Evolutionary conservation across 306 rosid genomes (phyloP), one percentile per base, ranked within the genome.

Genomic region (Canavalia gladiata): DNA sequence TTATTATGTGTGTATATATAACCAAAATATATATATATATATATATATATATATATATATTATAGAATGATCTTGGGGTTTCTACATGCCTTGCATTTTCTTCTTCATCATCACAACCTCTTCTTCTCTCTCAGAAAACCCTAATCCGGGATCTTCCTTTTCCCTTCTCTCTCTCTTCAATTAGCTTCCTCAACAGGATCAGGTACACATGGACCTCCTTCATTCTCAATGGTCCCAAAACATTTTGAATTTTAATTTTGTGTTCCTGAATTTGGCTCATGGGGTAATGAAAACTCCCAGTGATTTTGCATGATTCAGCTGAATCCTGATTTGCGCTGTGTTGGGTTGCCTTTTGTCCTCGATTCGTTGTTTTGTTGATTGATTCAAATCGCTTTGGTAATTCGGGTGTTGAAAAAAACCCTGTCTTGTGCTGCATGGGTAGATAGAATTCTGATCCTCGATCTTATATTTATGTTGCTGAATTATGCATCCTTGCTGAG

Each of bases 81-180:
- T 73, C 73, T 18, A 77, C 77, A 78, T 41, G 72, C 80, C 87
- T 86, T 87, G 79, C 75, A 83, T 80, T 89, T 80, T 86, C 88
- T 79, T 85, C 83, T 54, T 76, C 79, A 18, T 31, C 82, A 39
- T 58, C 42, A 82, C 83, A 46, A 71, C 52, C 69, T 74, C 74
- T 80, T 11, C 68, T 75, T 49, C 81, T 79, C 84, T 84, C 82
- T 60, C 83, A 58, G 63, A 75, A 92, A 93, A 91, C 96, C 97
- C 97, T 93, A 93, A 87, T 85, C 78, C 69, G 58, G 80, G 78
- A 86, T 86, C 83, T 74, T 86, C 83, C 66, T 81, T 49, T 76
- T 12, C 66, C 66, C 66, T 52, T 75, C 11, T 80, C 80, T 86
- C 82, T 78, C 4, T 80, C 81, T 54, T 45, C 66, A 42, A 55